These are phyloP conservation scores for Zygosaccharomyces pseudobailii DNA, from an alignment of 1,139 yeast genomes.

Conservation along the genomic window DNA sequence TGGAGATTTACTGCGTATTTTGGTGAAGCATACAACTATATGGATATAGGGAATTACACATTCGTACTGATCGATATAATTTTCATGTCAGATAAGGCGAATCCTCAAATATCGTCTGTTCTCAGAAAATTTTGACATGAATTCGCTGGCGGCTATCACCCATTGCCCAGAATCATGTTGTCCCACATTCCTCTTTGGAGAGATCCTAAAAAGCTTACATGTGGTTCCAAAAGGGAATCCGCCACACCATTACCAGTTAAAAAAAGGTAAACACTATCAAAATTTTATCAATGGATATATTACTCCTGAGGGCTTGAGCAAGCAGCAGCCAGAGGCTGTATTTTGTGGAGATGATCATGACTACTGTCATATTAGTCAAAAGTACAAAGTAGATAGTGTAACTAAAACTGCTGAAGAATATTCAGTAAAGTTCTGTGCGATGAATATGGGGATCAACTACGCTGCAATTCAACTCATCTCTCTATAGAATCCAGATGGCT, in stretches of 20 bases:
- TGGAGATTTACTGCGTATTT: conserved; percentile 70
- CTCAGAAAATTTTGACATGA: conserved; percentile 37
- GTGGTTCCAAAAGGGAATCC: conserved; percentile 71
- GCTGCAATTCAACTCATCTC: conserved; percentile 88
- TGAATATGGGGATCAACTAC: conserved; percentile 81
- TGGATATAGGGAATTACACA: conserved; percentile 69
- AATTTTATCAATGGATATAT: conserved; percentile 61
- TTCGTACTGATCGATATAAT: conserved; percentile 76
- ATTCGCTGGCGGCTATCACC: conserved; percentile 27
- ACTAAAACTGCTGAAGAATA: conserved; percentile 57
- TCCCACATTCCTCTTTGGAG: conserved; percentile 79
- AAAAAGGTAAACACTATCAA: conserved; percentile 73
- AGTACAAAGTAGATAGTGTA: conserved; percentile 37
- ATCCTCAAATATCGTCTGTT: conserved; percentile 39
- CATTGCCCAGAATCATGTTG: conserved; percentile 62
- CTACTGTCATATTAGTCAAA: conserved; percentile 74
- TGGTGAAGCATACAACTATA: conserved; percentile 61
- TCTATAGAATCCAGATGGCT: conserved; percentile 47
- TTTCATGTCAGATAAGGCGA: conserved; percentile 55
- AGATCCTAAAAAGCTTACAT: conserved; percentile 45
- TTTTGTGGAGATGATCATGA: conserved; percentile 98
- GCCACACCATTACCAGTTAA: conserved; percentile 56
- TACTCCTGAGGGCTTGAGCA: conserved; percentile 51
- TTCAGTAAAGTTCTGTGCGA: conserved; percentile 82
- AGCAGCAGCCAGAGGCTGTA: conserved; percentile 58